A percentile compares a stretch with the other conserved stretches of the same genome.
phyloP scores from a whole-genome alignment of 495 filamentous ascomycete genomes.

The Neurospora tetrasperma region DNA sequence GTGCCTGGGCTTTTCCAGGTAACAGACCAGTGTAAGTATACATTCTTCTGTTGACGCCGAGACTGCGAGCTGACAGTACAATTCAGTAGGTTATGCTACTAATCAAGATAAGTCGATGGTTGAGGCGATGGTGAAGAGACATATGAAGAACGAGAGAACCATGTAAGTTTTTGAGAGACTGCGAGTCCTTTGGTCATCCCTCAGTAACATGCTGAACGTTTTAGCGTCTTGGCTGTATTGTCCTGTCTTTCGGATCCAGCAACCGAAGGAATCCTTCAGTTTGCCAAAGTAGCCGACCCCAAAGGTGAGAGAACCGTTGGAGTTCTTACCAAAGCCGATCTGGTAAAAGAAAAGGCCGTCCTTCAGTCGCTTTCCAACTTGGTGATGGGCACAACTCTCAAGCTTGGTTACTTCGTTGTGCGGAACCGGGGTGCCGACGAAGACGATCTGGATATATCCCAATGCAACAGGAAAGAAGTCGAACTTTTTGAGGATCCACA shows the following conservation, averaged over 20 bases:
- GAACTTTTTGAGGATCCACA: constrained; percentile 24
- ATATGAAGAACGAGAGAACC: constrained; percentile 15
- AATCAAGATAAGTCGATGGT: neutral
- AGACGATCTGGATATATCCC: neutral
- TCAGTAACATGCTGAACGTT: too few species aligned
- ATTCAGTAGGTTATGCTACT: too few species aligned
- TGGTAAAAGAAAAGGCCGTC: constrained; percentile 38
- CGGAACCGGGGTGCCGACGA: constrained; percentile 42
- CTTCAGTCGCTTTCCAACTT: neutral
- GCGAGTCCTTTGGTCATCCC: too few species aligned
- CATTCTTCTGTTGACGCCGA: too few species aligned
- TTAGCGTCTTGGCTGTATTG: constrained; percentile 31
- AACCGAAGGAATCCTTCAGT: constrained; percentile 46
- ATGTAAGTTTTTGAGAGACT: neutral
- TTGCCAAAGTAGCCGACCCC: constrained; percentile 39
- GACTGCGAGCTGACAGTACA: too few species aligned
- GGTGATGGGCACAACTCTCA: constrained; percentile 10
- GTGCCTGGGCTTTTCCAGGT: constrained; percentile 15
- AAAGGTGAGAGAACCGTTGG: constrained; percentile 43
- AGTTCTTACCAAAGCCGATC: constrained; percentile 52
- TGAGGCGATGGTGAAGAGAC: constrained; percentile 8
- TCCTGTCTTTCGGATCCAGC: constrained; percentile 48
- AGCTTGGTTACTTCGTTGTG: constrained; percentile 49
- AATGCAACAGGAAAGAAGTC: constrained; percentile 25
- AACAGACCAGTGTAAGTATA: neutral